phyloP scores from a whole-genome alignment of 495 filamentous ascomycete species.

The Staphylotrichum tortipilum region DNA sequence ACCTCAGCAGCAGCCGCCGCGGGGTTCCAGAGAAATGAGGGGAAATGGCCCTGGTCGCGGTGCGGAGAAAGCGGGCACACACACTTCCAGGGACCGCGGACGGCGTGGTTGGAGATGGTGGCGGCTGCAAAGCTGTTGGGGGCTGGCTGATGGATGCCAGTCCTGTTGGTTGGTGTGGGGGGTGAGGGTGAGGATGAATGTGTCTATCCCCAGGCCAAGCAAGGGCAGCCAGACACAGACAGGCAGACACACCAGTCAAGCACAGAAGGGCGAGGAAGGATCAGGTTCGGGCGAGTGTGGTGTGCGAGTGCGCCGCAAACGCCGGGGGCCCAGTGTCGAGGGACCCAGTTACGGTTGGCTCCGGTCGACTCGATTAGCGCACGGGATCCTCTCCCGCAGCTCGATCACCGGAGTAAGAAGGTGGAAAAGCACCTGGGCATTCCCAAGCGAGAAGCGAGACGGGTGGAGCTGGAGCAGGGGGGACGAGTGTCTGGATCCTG shows the following conservation, averaged over 20 bases:
- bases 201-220: background rate
- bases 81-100: no score
- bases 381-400: background rate
- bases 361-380: conserved; percentile 3
- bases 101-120: no score
- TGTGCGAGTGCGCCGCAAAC: background rate
- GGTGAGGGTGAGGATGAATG: background rate
- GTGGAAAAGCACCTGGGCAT: background rate
- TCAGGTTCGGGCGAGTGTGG: background rate
- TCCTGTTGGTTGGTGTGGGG: no score
- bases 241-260: no score
- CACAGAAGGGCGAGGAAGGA: background rate
- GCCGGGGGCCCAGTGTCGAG: background rate
- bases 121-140: background rate
- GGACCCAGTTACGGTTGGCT: background rate
- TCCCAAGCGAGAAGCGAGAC: background rate
- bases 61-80: conserved; percentile 20
- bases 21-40: conserved; percentile 10
- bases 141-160: background rate
- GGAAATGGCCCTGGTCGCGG: conserved; percentile 6
- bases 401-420: conserved; percentile 3
- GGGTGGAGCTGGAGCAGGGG: background rate
- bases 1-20: conserved; percentile 5
- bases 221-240: no score
- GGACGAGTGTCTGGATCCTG: background rate